Conservation (phyloP, 2,329 filamentous ascomycete genomes). For the Diaporthe sp. region DNA sequence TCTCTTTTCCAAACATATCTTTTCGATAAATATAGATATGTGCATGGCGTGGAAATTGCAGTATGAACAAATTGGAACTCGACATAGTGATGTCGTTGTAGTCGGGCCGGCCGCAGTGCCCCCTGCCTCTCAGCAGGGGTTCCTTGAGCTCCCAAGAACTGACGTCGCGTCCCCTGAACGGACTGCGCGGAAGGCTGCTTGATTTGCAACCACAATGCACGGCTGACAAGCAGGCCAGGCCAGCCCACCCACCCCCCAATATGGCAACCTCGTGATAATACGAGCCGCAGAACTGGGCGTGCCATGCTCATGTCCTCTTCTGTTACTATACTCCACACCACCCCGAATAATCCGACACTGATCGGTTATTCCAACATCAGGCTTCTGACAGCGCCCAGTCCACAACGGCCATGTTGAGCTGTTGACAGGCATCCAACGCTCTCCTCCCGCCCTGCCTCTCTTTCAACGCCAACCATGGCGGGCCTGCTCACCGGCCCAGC, state of each 20-base stretch:
- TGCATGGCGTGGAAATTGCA: background rate
- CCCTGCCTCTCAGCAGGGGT: background rate
- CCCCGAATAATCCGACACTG: background rate
- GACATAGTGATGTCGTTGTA: background rate
- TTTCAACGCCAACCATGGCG: slow-evolving; percentile 26
- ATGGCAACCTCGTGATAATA: slow-evolving; percentile 3
- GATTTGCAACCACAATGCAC: background rate
- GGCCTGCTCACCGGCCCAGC: slow-evolving; percentile 47
- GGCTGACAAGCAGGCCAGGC: background rate
- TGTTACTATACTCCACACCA: background rate
- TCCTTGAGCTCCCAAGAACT: background rate
- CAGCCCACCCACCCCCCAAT: background rate
- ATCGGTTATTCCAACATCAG: background rate
- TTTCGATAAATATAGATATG: background rate
- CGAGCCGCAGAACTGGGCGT: background rate
- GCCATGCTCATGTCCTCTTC: background rate
- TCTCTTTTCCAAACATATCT: too few species aligned
- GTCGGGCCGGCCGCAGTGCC: background rate
- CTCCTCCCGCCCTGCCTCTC: background rate
- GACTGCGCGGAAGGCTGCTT: background rate
- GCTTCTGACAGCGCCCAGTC: background rate
- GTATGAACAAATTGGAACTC: background rate
- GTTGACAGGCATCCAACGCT: background rate
- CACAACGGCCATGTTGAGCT: slow-evolving; percentile 7
- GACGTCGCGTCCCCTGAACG: slow-evolving; percentile 23